Conservation (phyloP, 2,329 filamentous ascomycete species). For the Cladosporium sp. region DNA sequence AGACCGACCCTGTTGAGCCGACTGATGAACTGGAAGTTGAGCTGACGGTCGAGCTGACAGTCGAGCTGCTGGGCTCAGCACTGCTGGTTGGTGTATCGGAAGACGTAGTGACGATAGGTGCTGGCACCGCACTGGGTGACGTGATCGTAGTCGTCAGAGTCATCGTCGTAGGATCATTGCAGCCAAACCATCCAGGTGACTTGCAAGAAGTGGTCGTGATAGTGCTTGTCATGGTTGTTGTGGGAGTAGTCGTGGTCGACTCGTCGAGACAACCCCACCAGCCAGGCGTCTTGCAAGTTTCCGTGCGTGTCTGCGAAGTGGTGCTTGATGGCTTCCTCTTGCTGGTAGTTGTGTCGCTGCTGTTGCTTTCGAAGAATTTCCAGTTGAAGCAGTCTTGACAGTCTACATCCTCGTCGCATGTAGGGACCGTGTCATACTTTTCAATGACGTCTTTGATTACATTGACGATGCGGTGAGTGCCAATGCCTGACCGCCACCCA, state of each 20-base stretch:
- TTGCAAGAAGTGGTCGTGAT: conserved; percentile 57
- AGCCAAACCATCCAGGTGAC: conserved; percentile 68
- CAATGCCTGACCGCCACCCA: conserved; percentile 84
- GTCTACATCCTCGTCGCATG: conserved; percentile 69
- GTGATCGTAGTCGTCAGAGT: conserved; percentile 13
- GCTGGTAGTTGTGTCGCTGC: conserved; percentile 69
- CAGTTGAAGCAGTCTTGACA: conserved; percentile 87
- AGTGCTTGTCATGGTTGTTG: conserved; percentile 37
- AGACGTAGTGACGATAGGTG: conserved; percentile 1
- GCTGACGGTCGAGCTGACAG: not conserved
- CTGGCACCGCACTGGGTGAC: not conserved
- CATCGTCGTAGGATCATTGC: conserved; percentile 52
- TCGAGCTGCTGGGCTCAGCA: not conserved
- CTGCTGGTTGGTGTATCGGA: conserved; percentile 3
- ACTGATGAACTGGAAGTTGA: not conserved
- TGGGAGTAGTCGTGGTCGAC: conserved; percentile 23
- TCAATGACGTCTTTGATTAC: conserved; percentile 85
- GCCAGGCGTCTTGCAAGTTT: conserved; percentile 82
- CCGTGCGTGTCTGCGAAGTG: conserved; percentile 67
- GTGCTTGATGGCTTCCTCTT: conserved; percentile 51
- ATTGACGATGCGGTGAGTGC: conserved; percentile 81
- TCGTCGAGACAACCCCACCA: conserved; percentile 74
- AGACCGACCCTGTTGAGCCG: not conserved
- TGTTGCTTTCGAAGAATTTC: conserved; percentile 92
- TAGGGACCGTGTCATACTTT: conserved; percentile 74